A percentile compares a stretch with the other conserved stretches of the same genome.
Conservation (phyloP, 805 yeast genomes). For the Cyberlindnera mississippiensis region DNA sequence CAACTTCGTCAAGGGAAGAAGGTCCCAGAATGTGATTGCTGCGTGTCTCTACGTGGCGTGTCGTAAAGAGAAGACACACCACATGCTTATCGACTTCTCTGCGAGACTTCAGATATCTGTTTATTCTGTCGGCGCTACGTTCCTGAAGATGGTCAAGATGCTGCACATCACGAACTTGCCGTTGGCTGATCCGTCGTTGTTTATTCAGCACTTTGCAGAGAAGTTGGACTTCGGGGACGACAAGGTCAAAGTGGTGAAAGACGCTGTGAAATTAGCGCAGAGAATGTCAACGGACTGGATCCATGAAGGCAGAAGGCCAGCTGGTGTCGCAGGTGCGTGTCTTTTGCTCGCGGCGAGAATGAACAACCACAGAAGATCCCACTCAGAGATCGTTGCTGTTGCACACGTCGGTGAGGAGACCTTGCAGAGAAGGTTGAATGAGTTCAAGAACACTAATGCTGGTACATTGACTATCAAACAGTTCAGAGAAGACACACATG, state of each 20-base stretch:
- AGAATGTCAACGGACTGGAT: conserved; percentile 96
- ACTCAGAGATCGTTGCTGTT: conserved; percentile 89
- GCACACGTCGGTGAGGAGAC: conserved; percentile 96
- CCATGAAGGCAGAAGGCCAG: conserved; percentile 94
- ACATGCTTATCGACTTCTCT: conserved; percentile 93
- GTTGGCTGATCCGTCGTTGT: conserved; percentile 88
- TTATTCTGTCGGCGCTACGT: conserved; percentile 93
- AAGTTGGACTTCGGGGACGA: conserved; percentile 75
- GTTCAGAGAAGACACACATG: conserved; percentile 51
- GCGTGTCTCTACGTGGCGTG: conserved; percentile 95
- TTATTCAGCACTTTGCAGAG: conserved; percentile 91
- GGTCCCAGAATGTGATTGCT: conserved; percentile 92
- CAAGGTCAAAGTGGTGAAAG: conserved; percentile 71
- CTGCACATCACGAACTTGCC: conserved; percentile 77
- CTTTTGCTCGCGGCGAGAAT: conserved; percentile 89
- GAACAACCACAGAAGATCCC: conserved; percentile 91
- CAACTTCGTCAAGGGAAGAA: conserved; percentile 95
- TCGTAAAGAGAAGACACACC: conserved; percentile 85
- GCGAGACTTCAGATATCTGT: conserved; percentile 88
- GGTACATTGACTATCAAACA: conserved; percentile 68
- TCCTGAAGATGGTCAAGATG: conserved; percentile 85
- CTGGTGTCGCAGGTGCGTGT: conserved; percentile 98
- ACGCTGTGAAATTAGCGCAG: conserved; percentile 82
- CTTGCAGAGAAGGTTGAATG: conserved; percentile 82
- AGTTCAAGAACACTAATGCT: conserved; percentile 74